Conservation (phyloP, 306 rosid genomes). For the Biancaea sappan region DNA sequence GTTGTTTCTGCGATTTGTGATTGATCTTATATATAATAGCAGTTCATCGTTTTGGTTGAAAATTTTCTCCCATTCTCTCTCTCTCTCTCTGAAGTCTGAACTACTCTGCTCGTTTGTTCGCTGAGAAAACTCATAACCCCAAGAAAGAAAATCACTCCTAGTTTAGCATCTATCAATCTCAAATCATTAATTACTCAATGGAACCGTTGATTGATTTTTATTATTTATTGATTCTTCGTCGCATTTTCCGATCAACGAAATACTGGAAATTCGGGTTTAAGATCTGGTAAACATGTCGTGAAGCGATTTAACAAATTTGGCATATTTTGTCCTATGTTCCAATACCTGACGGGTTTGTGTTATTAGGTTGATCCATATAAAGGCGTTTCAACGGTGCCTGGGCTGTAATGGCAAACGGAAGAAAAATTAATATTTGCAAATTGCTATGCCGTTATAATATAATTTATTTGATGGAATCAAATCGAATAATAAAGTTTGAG, state of each 20-base stretch:
- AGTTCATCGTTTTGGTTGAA: neutral
- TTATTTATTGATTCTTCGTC: neutral
- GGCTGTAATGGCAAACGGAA: neutral
- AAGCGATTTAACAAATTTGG: conserved; percentile 22
- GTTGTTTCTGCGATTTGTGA: conserved; percentile 41
- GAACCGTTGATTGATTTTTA: neutral
- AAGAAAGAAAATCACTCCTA: neutral
- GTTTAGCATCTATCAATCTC: neutral
- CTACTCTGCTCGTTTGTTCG: neutral
- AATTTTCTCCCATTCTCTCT: neutral
- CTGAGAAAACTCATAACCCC: neutral
- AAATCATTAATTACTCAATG: neutral
- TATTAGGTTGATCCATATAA: neutral
- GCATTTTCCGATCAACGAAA: neutral
- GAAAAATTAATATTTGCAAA: too few species aligned
- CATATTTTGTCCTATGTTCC: conserved; percentile 13
- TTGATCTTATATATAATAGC: neutral
- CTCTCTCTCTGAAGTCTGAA: neutral
- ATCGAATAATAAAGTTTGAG: too few species aligned
- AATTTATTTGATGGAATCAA: too few species aligned
- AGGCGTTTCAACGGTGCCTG: neutral
- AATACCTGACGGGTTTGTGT: neutral
- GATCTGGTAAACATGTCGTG: conserved; percentile 41
- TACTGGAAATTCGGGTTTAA: conserved; percentile 15
- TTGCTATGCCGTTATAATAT: too few species aligned